Percentiles rank a stretch among this genome's conserved stretches.
Conservation (phyloP, 2,329 filamentous ascomycete genomes). For the Fonsecaea multimorphosa region DNA sequence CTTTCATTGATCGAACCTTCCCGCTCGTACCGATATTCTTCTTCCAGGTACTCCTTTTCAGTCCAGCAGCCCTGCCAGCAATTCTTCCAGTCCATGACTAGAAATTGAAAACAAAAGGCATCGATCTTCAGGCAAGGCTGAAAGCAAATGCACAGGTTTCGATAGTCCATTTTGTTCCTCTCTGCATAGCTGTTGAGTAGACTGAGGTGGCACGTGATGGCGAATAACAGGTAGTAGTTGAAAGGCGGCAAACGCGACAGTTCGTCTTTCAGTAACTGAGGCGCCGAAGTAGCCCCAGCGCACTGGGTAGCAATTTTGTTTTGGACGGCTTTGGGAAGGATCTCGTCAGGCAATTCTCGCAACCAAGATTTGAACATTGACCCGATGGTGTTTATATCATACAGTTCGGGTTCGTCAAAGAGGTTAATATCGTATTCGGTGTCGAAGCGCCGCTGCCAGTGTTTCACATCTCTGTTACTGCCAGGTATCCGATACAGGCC, state of each 20-base stretch:
- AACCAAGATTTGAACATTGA: slow-evolving; percentile 98
- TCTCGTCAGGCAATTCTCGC: slow-evolving; percentile 89
- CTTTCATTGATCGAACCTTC: slow-evolving; percentile 41
- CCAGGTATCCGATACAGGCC: slow-evolving; percentile 92
- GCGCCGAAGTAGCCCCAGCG: slow-evolving; percentile 76
- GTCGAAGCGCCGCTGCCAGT: slow-evolving; percentile 91
- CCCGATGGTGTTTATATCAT: slow-evolving; percentile 95
- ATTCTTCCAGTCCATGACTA: slow-evolving; percentile 93
- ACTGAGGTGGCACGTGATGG: slow-evolving; percentile 94
- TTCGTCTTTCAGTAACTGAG: slow-evolving; percentile 85
- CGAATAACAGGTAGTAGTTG: slow-evolving; percentile 97
- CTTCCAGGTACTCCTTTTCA: slow-evolving; percentile 77
- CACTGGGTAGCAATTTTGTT: slow-evolving; percentile 81
- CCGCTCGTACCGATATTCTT: slow-evolving; percentile 47
- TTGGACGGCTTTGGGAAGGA: slow-evolving; percentile 85
- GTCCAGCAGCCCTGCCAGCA: slow-evolving; percentile 97
- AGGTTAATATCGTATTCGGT: slow-evolving; percentile 86
- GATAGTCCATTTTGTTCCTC: slow-evolving; percentile 98
- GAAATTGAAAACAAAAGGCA: slow-evolving; percentile 90
- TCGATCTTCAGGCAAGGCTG: slow-evolving; percentile 97
- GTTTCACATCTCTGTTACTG: slow-evolving; percentile 86
- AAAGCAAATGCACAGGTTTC: slow-evolving; percentile 95
- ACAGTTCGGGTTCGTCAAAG: slow-evolving; percentile 83
- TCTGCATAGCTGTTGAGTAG: slow-evolving; percentile 88
- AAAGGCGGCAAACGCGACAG: slow-evolving; percentile 93